Conservation (phyloP, 148 eudicot genomes). For the Salicornia ramosissima region DNA sequence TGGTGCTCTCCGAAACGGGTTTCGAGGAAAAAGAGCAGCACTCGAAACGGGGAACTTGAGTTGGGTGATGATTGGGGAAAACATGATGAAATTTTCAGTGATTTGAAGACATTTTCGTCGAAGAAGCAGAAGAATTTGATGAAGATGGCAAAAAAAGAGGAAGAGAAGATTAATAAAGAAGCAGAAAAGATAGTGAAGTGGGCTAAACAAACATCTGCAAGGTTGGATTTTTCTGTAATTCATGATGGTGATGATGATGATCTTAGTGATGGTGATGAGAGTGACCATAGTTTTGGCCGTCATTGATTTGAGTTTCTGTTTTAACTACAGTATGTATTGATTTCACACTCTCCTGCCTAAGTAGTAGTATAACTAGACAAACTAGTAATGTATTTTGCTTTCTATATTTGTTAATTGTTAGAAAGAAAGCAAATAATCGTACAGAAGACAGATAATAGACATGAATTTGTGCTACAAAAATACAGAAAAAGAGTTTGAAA, state of each 20-base stretch:
- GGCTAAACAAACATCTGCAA: constrained; percentile 81
- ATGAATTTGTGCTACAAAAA: neutral
- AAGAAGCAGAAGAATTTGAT: constrained; percentile 53
- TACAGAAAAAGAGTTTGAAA: neutral
- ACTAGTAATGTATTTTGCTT: neutral
- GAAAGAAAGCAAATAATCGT: neutral
- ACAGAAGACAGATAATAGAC: neutral
- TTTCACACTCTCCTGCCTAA: neutral
- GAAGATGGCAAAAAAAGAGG: constrained; percentile 62
- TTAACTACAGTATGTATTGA: neutral
- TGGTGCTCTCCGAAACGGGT: constrained; percentile 73
- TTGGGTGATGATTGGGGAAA: constrained; percentile 41
- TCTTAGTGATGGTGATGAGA: constrained; percentile 25
- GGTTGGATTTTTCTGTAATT: constrained; percentile 55
- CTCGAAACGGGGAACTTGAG: constrained; percentile 25
- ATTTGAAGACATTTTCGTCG: constrained; percentile 45
- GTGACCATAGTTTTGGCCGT: constrained; percentile 13
- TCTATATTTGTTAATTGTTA: constrained; percentile 7
- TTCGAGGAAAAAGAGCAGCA: constrained; percentile 41
- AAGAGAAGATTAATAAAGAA: constrained; percentile 66
- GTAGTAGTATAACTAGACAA: neutral
- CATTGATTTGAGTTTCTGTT: constrained; percentile 11
- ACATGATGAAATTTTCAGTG: constrained; percentile 49
- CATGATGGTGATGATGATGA: constrained; percentile 66
- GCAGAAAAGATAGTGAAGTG: constrained; percentile 83